Evolutionary conservation across 2,329 filamentous ascomycete genomes (phyloP).

Genomic region (Epichloe uncinata): DNA sequence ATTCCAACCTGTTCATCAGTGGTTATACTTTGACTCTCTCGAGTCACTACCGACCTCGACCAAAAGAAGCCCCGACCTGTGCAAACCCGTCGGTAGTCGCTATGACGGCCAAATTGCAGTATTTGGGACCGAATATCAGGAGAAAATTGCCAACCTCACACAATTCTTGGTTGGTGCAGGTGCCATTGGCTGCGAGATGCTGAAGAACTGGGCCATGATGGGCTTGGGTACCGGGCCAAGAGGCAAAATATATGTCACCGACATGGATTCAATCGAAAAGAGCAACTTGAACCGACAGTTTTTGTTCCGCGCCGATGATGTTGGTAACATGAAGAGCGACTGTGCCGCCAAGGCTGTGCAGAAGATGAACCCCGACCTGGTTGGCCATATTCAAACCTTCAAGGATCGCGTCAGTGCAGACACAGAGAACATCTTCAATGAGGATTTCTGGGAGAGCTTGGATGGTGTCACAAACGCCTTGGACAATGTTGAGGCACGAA

Average conservation of each 20-base stretch:
- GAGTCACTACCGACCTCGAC: constrained; percentile 74
- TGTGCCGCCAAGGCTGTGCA: constrained; percentile 82
- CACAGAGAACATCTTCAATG: constrained; percentile 89
- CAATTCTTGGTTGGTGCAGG: constrained; percentile 94
- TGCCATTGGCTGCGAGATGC: constrained; percentile 96
- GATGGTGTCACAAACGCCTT: constrained; percentile 94
- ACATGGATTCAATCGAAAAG: constrained; percentile 98
- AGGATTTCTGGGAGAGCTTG: constrained; percentile 75
- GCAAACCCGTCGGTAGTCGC: constrained; percentile 69
- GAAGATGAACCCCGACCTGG: constrained; percentile 87
- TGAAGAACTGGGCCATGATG: constrained; percentile 99
- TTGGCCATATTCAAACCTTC: constrained; percentile 71
- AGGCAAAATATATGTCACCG: constrained; percentile 83
- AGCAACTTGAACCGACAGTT: constrained; percentile 98
- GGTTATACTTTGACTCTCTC: constrained; percentile 96
- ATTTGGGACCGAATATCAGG: constrained; percentile 85
- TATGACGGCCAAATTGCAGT: constrained; percentile 98
- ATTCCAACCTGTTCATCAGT: constrained; percentile 90
- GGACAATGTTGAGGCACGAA: constrained; percentile 93
- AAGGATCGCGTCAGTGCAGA: constrained; percentile 85
- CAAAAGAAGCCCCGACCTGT: constrained; percentile 70
- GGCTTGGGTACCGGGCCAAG: constrained; percentile 79
- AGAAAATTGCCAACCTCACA: constrained; percentile 80
- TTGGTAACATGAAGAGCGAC: constrained; percentile 93
- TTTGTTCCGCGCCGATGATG: constrained; percentile 84